These are phyloP conservation scores for Claviceps citrina DNA, from an alignment of 2,329 filamentous ascomycete species.

Conservation along the genomic window DNA sequence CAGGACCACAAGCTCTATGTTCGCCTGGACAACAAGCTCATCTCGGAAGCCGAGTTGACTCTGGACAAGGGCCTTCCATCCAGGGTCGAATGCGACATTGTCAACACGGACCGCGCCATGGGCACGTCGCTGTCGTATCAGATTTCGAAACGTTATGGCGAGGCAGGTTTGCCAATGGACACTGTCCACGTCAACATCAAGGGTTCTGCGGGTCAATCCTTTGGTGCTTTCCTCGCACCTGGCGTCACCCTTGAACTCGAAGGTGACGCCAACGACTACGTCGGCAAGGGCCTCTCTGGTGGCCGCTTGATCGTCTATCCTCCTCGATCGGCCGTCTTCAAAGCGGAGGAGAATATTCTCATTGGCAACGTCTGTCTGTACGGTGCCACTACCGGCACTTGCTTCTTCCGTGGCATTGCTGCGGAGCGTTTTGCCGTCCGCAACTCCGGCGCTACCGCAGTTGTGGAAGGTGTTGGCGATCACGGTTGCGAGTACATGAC, in stretches of 20 bases:
- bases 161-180: constrained; percentile 75
- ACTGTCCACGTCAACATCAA: constrained; percentile 94
- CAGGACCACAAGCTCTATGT: constrained; percentile 90
- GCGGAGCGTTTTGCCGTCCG: constrained; percentile 93
- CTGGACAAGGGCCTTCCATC: constrained; percentile 88
- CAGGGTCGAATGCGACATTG: constrained; percentile 85
- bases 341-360: constrained; percentile 88
- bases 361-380: constrained; percentile 93
- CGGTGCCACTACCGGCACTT: constrained; percentile 77
- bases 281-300: constrained; percentile 88
- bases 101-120: constrained; percentile 90
- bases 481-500: constrained; percentile 99
- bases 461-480: constrained; percentile 91
- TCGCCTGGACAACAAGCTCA: constrained; percentile 91
- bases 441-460: constrained; percentile 90
- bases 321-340: constrained; percentile 77
- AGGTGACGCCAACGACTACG: constrained; percentile 92
- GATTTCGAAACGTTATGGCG: constrained; percentile 82
- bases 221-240: constrained; percentile 83
- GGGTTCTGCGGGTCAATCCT: constrained; percentile 91
- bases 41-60: constrained; percentile 85
- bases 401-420: constrained; percentile 93
- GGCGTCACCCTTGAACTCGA: constrained; percentile 91
- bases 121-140: constrained; percentile 92
- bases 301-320: constrained; percentile 89